These are phyloP conservation scores for Pythium folliculosum DNA, from an alignment of 352 stramenopile genomes.

Conservation along the genomic window DNA sequence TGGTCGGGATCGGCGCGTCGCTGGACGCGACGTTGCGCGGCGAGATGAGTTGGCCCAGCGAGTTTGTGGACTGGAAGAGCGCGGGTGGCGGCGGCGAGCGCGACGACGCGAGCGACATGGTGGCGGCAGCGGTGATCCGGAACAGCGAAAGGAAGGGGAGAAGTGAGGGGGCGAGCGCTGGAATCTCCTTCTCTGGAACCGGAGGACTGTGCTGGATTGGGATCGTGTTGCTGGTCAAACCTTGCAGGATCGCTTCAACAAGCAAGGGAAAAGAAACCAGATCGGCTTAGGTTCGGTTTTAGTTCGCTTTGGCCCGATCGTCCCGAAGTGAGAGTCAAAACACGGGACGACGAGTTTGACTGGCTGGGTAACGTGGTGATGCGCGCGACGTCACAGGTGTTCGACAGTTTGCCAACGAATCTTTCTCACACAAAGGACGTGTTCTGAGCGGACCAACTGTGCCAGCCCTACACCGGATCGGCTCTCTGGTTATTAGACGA, in stretches of 20 bases:
- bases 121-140: not conserved
- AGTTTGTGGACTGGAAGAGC: slow-evolving; percentile 52
- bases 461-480: not conserved
- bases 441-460: not conserved
- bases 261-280: slow-evolving; percentile 3
- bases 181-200: not conserved
- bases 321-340: not conserved
- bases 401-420: not conserved
- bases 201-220: too few species aligned
- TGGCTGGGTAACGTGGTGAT: not conserved
- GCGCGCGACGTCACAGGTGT: not conserved
- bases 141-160: too few species aligned
- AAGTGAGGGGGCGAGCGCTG: not conserved
- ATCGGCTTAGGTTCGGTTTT: not conserved
- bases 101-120: slow-evolving; percentile 20
- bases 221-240: slow-evolving; percentile 5
- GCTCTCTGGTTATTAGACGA: too few species aligned
- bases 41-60: slow-evolving; percentile 49
- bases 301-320: not conserved
- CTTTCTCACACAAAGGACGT: slow-evolving; percentile 4
- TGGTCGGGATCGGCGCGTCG: slow-evolving; percentile 61
- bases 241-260: slow-evolving; percentile 10
- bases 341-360: not conserved
- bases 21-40: slow-evolving; percentile 44
- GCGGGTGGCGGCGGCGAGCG: slow-evolving; percentile 31